These are phyloP conservation scores for Eragrostis nindensis DNA, from an alignment of 176 grass and related monocot species.

Conservation along the genomic window DNA sequence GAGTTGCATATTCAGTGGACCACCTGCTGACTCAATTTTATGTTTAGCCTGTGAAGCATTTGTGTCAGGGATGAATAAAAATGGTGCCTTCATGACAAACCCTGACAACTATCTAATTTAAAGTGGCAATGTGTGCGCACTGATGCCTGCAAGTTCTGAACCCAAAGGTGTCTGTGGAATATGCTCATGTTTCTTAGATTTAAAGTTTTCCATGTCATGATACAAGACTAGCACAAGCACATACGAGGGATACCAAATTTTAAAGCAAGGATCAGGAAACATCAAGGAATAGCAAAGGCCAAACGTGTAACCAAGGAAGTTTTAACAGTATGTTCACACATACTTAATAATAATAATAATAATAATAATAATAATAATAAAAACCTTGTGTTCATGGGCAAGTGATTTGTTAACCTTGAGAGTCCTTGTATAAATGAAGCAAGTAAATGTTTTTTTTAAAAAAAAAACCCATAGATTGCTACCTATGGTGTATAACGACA, in stretches of 20 bases:
- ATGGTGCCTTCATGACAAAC: neutral
- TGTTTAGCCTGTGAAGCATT: slow-evolving; percentile 71
- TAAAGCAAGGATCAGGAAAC: neutral
- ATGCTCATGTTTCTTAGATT: slow-evolving; percentile 21
- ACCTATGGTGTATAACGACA: neutral
- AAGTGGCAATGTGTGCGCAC: neutral
- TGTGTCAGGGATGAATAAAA: neutral
- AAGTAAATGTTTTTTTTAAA: no score
- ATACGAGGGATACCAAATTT: neutral
- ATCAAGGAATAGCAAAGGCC: neutral
- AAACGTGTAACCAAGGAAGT: neutral
- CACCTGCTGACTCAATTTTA: slow-evolving; percentile 88
- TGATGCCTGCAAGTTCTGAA: neutral
- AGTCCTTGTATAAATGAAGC: neutral
- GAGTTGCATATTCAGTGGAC: slow-evolving; percentile 89
- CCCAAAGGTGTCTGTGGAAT: neutral
- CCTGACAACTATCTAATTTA: neutral
- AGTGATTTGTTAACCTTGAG: neutral
- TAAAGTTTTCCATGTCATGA: neutral
- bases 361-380: no score
- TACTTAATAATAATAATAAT: neutral
- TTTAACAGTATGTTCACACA: neutral
- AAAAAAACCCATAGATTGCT: neutral
- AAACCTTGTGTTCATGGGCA: neutral
- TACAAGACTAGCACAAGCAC: neutral